Base-by-base conservation (phyloP, 2,329 filamentous ascomycete genomes). In the Epichloe baconii region DNA sequence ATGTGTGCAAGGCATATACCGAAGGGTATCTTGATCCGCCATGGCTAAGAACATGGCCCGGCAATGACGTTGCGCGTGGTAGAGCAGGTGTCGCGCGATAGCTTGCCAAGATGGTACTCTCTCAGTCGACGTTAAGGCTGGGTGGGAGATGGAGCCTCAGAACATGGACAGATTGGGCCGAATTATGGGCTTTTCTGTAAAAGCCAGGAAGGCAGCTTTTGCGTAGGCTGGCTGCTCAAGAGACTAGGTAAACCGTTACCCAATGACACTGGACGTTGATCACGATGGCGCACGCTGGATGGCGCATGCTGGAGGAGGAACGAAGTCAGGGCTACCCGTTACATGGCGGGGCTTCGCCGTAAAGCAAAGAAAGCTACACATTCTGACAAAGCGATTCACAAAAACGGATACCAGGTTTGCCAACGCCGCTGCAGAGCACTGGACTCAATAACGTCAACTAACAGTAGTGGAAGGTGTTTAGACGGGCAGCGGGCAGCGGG, bases 1-100 rank as follows among this genome's bases (percentile, higher is more conserved):
- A 66, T 52, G 60, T 62, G 47, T 64, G 58, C 48, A 66, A 56
- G 35, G 58, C 63, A 47, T 59, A 62, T n/a, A 55, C 45, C 17
- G 53, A 52, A 12, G 19, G 17, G 35, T 23, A 26, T 43, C 26
- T 15, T 49, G 23, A 31, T 54, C 54, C 15, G 53, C 50, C 54
- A 58, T 59, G 37, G 50, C 47, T 41, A 51, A 34, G 12, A 43
- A 15, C n/a, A 38, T 43, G 4, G 34, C 38, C 42, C 47, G n/a
- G n/a, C 37, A 43, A 35, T n/a, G 19, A 11, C 21, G 5, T 38
- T 5, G 31, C 3, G 31, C 31, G 31, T 31, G 31, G 31, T 11
- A 31, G 31, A 31, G 31, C 8, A 31, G 8, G 8, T 31, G 3
- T 31, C 31, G 31, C 31, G 19, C 19, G 19, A 21, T 21, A 21